These are phyloP conservation scores for Aspergillus novoparasiticus DNA, from an alignment of 2,329 filamentous ascomycete species.

Conservation along the genomic window DNA sequence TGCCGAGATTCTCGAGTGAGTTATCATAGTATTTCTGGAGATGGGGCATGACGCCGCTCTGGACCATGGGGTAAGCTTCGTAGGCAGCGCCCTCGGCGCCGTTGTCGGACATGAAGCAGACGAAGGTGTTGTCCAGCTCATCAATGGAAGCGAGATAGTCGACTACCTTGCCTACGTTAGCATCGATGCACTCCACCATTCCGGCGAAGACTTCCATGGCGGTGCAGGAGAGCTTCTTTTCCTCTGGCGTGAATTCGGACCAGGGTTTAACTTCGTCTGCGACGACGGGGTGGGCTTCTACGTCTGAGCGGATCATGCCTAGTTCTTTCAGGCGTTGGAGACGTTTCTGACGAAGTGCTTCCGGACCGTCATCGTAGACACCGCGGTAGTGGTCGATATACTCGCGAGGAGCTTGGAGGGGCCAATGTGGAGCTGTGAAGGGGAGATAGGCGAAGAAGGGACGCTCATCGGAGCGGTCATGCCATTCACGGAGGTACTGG, in stretches of 20 bases:
- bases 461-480: slow-evolving; percentile 37
- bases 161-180: slow-evolving; percentile 61
- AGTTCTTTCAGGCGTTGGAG: slow-evolving; percentile 59
- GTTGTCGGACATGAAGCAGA: slow-evolving; percentile 67
- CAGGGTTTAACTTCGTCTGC: slow-evolving; percentile 49
- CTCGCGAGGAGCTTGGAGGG: slow-evolving; percentile 60
- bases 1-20: slow-evolving; percentile 60
- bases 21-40: slow-evolving; percentile 62
- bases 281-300: slow-evolving; percentile 39
- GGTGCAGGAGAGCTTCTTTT: slow-evolving; percentile 46
- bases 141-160: slow-evolving; percentile 58
- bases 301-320: slow-evolving; percentile 56
- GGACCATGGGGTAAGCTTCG: slow-evolving; percentile 61
- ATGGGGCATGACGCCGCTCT: slow-evolving; percentile 56
- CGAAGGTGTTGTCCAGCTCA: slow-evolving; percentile 65
- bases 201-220: slow-evolving; percentile 66
- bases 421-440: slow-evolving; percentile 67
- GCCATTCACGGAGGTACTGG: slow-evolving; percentile 54
- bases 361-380: slow-evolving; percentile 63
- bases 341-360: slow-evolving; percentile 56
- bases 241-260: slow-evolving; percentile 38
- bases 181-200: slow-evolving; percentile 66
- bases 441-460: slow-evolving; percentile 65
- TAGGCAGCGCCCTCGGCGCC: slow-evolving; percentile 63
- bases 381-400: slow-evolving; percentile 61